Percentiles rank a stretch among this genome's conserved stretches.
Evolutionary conservation across 257 asterid species (phyloP).

Genomic region (Solanum clarkiae): DNA sequence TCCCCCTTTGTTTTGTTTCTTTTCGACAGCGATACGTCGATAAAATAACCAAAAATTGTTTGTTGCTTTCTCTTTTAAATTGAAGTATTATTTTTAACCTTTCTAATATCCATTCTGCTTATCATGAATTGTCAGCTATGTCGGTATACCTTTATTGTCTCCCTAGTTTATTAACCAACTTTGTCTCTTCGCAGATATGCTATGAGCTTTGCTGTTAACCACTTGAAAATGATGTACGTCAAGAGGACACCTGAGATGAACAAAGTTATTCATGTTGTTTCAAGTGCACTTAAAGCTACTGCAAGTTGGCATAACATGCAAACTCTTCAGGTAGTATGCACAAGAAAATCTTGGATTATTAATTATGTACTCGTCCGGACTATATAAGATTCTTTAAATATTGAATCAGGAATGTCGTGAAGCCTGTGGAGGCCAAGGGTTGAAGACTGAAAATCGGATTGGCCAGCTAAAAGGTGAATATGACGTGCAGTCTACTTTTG

Average conservation of each 20-base stretch:
- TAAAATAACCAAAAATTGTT: neutral
- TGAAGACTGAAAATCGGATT: slow-evolving; percentile 84
- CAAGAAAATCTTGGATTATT: neutral
- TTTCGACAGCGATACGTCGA: neutral
- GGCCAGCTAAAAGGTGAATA: slow-evolving; percentile 89
- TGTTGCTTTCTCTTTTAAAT: neutral
- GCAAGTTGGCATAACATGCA: slow-evolving; percentile 92
- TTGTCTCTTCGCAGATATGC: slow-evolving; percentile 56
- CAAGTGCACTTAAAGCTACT: slow-evolving; percentile 84
- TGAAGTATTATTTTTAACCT: neutral
- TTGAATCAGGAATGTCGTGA: slow-evolving; percentile 83
- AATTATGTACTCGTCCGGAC: slow-evolving; percentile 4
- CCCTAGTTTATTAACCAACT: neutral
- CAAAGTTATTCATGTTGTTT: slow-evolving; percentile 80
- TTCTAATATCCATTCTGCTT: neutral
- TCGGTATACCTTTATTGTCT: neutral
- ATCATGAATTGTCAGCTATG: neutral
- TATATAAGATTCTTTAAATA: neutral
- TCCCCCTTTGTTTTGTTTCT: neutral
- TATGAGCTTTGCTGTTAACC: slow-evolving; percentile 71
- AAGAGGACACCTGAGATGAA: slow-evolving; percentile 68
- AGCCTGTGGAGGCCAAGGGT: slow-evolving; percentile 98
- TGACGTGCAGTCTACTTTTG: slow-evolving; percentile 95
- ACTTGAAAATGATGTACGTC: slow-evolving; percentile 57
- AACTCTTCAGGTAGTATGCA: slow-evolving; percentile 73